Base-by-base conservation (phyloP, 768 basidiomycete species). In the Xanthoconium stramineum region DNA sequence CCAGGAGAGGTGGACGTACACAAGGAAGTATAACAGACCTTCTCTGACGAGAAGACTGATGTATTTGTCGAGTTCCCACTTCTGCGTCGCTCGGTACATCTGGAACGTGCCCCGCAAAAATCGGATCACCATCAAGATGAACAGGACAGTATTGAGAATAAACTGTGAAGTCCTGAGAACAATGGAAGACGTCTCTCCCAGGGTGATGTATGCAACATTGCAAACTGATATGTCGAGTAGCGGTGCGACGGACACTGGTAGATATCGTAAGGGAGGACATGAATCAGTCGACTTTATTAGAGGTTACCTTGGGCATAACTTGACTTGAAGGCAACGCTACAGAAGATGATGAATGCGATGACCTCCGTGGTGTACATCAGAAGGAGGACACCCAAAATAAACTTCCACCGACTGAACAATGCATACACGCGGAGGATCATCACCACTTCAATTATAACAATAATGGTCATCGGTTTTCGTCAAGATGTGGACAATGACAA, bases 381-480 rank as follows among this genome's bases (percentile, higher is more conserved):
- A 13, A 57, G 51, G 14, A 57, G 56, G 4, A 46, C 24, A 8
- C 19, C 19, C 3, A 53, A 37, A 19, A 53, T 28, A 17, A 46
- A 17, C 32, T 20, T 53, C n/a, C 52, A 50, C 20, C 24, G 44
- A 20, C 40, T 47, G 24, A 39, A 47, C 33, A 43, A 43, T 6
- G 17, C 45, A n/a, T 43, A 51, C 20, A 43, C 40, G 7, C 40
- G 50, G 19, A 55, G 47, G 17, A 48, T 36, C 53, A 55, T 55
- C 29, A 43, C 17, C 33, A 48, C 39, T 55, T 2, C n/a, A n/a
- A n/a, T n/a, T n/a, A n/a, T n/a, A n/a, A n/a, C n/a, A n/a, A n/a
- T n/a, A n/a, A 43, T 48, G 30, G n/a, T 33, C 24, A 19, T 47
- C 29, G 33, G 32, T 5, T 35, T 17, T n/a, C 32, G 8, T 32